Base-by-base conservation (phyloP, 257 asterid species). In the Sherardia arvensis region DNA sequence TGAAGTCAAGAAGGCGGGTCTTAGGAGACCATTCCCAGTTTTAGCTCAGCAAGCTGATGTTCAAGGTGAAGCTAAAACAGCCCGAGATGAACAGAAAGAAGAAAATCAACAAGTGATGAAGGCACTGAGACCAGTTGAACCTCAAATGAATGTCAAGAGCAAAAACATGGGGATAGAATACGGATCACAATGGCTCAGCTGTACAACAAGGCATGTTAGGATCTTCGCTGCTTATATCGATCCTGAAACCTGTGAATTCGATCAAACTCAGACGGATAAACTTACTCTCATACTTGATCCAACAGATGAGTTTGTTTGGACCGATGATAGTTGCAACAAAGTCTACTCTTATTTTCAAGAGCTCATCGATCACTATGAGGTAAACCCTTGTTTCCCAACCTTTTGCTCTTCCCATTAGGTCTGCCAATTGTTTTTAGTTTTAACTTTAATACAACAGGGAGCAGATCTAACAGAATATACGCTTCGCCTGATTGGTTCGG, bases 361-460 rank as follows among this genome's bases (percentile, higher is more conserved):
- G 74, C 96, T 91, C 69, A 79, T 91, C 63, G 96, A 91, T 73
- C 91, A 84, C 66, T 88, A 88, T 61, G 96, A 88, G 96, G 95
- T 84, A 43, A 20, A 43, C 4, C 4, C 20, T 17, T 43, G 51
- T 43, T 43, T 43, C 51, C 17, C 51, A 43, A 15, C 21, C 43
- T 34, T 43, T 4, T 43, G 7, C 21, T 17, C n/a, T 43, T 43
- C 20, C 51, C 51, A 43, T 14, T 40, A n/a, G 49, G 49, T 12
- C 3, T 40, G 3, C 5, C 49, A 1, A 14, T 0, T 43, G n/a
- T 43, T 43, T 43, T 43, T 14, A 5, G 20, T 43, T 15, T 43
- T 15, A 38, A 43, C 28, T 55, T 26, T 14, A 29, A 69, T 75
- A 73, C 21, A 71, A 51, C 85, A 89, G 97, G 97, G 96, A 66